Conservation (phyloP, 2,329 filamentous ascomycete genomes). For the Juglanconis juglandina region DNA sequence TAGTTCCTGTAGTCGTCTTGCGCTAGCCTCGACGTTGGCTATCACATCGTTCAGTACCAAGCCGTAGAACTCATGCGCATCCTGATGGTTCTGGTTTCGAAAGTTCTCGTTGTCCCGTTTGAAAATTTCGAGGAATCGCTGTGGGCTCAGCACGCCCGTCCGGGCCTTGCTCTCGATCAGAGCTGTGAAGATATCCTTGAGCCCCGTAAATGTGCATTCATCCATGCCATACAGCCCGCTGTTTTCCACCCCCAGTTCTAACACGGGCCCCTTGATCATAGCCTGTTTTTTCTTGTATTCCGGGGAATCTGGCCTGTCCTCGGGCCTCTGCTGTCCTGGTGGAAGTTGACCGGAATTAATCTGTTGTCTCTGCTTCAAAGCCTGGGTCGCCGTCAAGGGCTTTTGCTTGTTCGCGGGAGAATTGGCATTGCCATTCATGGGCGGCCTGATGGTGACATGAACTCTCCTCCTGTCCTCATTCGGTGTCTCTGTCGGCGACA, state of each 20-base stretch:
- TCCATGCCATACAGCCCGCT: constrained; percentile 82
- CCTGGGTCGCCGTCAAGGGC: constrained; percentile 52
- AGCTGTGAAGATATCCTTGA: constrained; percentile 95
- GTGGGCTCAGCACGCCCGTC: constrained; percentile 86
- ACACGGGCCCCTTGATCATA: constrained; percentile 46
- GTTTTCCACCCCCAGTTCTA: constrained; percentile 78
- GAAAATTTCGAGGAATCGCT: constrained; percentile 89
- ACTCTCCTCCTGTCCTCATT: constrained; percentile 56
- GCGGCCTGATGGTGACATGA: constrained; percentile 59
- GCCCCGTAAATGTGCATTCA: constrained; percentile 87
- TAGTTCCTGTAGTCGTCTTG: constrained; percentile 58
- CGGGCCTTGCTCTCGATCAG: constrained; percentile 77
- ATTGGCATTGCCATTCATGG: constrained; percentile 47
- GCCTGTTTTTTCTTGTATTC: constrained; percentile 98
- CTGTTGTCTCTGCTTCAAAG: constrained; percentile 53
- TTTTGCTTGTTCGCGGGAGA: constrained; percentile 45
- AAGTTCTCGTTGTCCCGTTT: constrained; percentile 97
- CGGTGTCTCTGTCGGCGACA: constrained; percentile 66
- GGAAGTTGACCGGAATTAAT: constrained; percentile 53
- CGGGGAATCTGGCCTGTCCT: constrained; percentile 90
- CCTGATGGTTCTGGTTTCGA: constrained; percentile 93
- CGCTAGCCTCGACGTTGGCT: constrained; percentile 85
- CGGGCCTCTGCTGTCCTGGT: constrained; percentile 59
- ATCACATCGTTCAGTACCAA: constrained; percentile 95
- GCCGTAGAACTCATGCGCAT: constrained; percentile 96